Evolutionary conservation across 2,329 filamentous ascomycete genomes (phyloP).

Genomic region (Hypoxylon sp.): DNA sequence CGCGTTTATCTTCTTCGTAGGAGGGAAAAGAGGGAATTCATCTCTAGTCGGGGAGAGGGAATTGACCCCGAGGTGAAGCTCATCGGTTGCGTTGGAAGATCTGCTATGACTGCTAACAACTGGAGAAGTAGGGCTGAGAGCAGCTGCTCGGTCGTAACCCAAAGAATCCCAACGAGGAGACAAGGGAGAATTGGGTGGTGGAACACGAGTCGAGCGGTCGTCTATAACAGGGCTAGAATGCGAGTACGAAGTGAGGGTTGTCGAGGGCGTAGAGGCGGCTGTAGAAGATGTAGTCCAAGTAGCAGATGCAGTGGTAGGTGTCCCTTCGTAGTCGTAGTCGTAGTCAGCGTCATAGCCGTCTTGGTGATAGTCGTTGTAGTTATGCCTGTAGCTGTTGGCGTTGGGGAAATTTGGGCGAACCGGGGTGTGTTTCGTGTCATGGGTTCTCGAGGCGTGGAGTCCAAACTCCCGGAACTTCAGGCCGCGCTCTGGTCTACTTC

Average conservation of each 20-base stretch:
- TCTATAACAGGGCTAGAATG: conserved; percentile 37
- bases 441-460: conserved; percentile 45
- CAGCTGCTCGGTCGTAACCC: conserved; percentile 50
- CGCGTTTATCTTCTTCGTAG: conserved; percentile 50
- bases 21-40: conserved; percentile 45
- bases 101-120: conserved; percentile 42
- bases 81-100: conserved; percentile 42
- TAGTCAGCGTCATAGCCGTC: conserved; percentile 40
- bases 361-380: conserved; percentile 30
- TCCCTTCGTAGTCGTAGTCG: conserved; percentile 36
- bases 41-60: conserved; percentile 49
- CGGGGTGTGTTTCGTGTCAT: conserved; percentile 49
- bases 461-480: conserved; percentile 50
- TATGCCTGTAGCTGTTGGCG: conserved; percentile 28
- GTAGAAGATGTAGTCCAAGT: conserved; percentile 38
- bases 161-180: conserved; percentile 66
- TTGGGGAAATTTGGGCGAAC: conserved; percentile 45
- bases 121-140: conserved; percentile 47
- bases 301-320: conserved; percentile 28
- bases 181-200: conserved; percentile 46
- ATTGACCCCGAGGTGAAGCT: conserved; percentile 43
- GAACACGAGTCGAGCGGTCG: conserved; percentile 33
- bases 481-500: conserved; percentile 51
- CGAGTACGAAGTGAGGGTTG: conserved; percentile 37
- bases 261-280: conserved; percentile 34